Base-by-base conservation (phyloP, 495 filamentous ascomycete genomes). In the Pseudomonodictys pantanalensis region DNA sequence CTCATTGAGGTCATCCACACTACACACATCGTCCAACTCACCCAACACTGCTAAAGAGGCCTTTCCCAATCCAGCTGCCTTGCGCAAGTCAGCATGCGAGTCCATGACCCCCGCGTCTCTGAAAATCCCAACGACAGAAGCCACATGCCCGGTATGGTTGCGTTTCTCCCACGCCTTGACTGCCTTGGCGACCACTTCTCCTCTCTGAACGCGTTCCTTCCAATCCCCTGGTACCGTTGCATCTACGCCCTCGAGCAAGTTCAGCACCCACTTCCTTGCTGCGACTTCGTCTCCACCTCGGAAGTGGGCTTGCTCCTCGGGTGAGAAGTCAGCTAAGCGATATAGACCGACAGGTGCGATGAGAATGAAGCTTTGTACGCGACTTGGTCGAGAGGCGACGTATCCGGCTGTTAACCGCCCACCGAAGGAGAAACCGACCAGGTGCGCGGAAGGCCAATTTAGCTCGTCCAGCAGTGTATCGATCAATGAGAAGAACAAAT, bases 181-280 rank as follows among this genome's bases (percentile, higher is more conserved):
- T 12, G 77, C 77, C 60, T 77, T 71, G 0, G 74, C 71, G 32
- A 79, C 78, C 6, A 79, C 66, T 29, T 76, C 74, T 12, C 75
- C 74, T 15, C 67, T 57, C 15, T 10, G 52, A 30, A 78, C 71
- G 25, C 72, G 73, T 62, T 78, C 73, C 62, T 70, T 61, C 77
- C 77, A 79, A 55, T 74, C 73, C 12, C 48, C 18, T 20, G 75
- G 76, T 23, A 78, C 71, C 35, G 69, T 56, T 25, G 73, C 59
- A 3, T 65, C 17, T 0, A 75, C 75, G 0, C 75, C 74, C 49
- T 75, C 75, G 15, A 76, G 65, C 7, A 64, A 71, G 26, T 69
- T 61, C 15, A 75, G 32, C 18, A 76, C 64, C 69, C 69, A 74
- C n/a, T 58, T 63, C 44, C 56, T 50, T 35, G 71, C 73, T 41